Conservation (phyloP, 208 protist species). For the Leptomonas pyrrhocoris region DNA sequence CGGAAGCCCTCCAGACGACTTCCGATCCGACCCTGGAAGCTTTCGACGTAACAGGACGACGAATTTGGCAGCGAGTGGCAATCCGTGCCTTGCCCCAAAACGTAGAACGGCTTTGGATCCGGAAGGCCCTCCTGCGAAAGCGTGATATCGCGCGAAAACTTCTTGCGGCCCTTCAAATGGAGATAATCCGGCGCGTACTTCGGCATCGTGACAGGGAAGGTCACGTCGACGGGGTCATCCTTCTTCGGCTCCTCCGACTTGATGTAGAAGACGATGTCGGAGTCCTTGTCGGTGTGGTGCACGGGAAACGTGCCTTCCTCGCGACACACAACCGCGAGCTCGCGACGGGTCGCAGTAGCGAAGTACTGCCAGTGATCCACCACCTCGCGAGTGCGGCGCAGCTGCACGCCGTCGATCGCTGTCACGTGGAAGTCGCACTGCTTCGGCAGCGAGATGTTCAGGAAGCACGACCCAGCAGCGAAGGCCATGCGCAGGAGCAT, state of each 20-base stretch:
- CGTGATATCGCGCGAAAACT: conserved; percentile 57
- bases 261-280: conserved; percentile 65
- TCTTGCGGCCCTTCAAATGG: conserved; percentile 14
- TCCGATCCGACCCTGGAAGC: conserved; percentile 60
- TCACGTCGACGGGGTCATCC: not conserved
- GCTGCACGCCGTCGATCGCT: conserved; percentile 76
- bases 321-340: conserved; percentile 57
- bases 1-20: conserved; percentile 36
- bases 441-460: conserved; percentile 72
- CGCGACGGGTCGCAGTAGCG: conserved; percentile 75
- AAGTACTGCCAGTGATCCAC: conserved; percentile 72
- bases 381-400: conserved; percentile 46
- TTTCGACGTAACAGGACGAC: conserved; percentile 65
- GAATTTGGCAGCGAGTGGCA: conserved; percentile 66
- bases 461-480: conserved; percentile 74
- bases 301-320: conserved; percentile 52
- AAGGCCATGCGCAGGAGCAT: conserved; percentile 74
- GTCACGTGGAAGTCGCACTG: conserved; percentile 63
- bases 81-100: conserved; percentile 70
- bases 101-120: conserved; percentile 52
- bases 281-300: conserved; percentile 29
- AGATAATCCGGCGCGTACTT: conserved; percentile 60
- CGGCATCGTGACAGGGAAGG: conserved; percentile 52
- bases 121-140: conserved; percentile 65
- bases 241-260: conserved; percentile 22